Percentiles rank a stretch among this genome's conserved stretches.
Evolutionary conservation across 768 basidiomycete genomes (phyloP).

Genomic region (Tricholoma furcatifolium): DNA sequence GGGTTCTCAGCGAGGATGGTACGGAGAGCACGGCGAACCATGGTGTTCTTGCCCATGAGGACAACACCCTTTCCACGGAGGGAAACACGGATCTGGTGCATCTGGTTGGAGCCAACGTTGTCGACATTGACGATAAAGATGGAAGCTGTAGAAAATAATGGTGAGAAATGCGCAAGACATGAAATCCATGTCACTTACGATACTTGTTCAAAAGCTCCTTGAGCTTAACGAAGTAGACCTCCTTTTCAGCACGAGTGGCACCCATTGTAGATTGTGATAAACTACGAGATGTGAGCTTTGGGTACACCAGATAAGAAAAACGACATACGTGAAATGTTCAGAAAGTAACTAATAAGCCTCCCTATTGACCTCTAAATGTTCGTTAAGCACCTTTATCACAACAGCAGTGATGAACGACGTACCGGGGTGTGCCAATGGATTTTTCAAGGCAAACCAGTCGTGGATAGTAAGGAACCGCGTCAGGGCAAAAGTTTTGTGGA

Average conservation of each 20-base stretch:
- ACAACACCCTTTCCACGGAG: conserved; percentile 97
- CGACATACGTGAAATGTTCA: conserved; percentile 18
- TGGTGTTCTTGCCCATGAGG: conserved; percentile 99
- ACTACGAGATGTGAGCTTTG: background rate
- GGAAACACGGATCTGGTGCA: conserved; percentile 95
- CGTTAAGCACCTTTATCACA: background rate
- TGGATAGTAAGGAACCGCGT: conserved; percentile 21
- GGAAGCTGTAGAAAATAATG: conserved; percentile 59
- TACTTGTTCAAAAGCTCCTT: conserved; percentile 89
- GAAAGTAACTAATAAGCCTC: conserved; percentile 65
- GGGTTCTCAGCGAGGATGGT: conserved; percentile 87
- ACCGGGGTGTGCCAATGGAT: conserved; percentile 89
- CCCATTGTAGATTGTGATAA: conserved; percentile 69
- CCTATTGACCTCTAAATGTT: conserved; percentile 73
- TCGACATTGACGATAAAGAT: conserved; percentile 99
- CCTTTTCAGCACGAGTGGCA: conserved; percentile 87
- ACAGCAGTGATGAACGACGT: conserved; percentile 19
- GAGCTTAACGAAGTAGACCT: conserved; percentile 89
- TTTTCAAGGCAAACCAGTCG: conserved; percentile 79
- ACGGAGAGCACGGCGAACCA: conserved; percentile 98
- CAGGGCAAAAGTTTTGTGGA: conserved; percentile 30
- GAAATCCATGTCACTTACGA: conserved; percentile 49
- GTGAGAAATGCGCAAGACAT: background rate
- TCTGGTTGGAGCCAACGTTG: conserved; percentile 99
- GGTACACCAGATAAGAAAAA: background rate